Percentiles rank a stretch among this genome's conserved stretches.
Evolutionary conservation across 192 early-diverging fungal genomes (phyloP).

Genomic region (Mortierella alpina): DNA sequence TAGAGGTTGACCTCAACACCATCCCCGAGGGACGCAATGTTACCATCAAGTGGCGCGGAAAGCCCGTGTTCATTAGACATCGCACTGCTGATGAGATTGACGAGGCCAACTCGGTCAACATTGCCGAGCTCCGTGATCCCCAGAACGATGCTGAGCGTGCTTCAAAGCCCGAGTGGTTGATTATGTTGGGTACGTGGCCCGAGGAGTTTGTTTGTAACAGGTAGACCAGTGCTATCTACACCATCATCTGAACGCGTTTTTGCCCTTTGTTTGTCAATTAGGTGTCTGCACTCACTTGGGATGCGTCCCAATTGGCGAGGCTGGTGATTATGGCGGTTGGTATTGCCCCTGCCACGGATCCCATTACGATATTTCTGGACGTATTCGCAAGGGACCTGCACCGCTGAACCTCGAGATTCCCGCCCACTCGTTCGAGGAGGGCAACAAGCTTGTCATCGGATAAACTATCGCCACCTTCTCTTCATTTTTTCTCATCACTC

Average conservation of each 20-base stretch:
- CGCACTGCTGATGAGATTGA: constrained; percentile 94
- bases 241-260: constrained; percentile 59
- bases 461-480: constrained; percentile 59
- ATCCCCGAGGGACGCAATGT: constrained; percentile 98
- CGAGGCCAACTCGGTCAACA: constrained; percentile 86
- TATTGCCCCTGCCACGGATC: constrained; percentile 99
- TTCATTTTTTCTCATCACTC: background rate
- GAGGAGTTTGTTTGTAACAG: background rate
- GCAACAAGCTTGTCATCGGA: constrained; percentile 86
- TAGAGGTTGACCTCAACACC: constrained; percentile 90
- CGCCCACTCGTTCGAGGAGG: constrained; percentile 64
- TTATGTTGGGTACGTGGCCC: constrained; percentile 89
- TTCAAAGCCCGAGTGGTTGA: constrained; percentile 96
- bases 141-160: constrained; percentile 91
- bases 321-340: constrained; percentile 99
- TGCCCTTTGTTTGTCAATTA: background rate
- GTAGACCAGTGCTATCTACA: constrained; percentile 27
- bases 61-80: constrained; percentile 98
- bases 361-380: constrained; percentile 97
- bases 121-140: constrained; percentile 88
- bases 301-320: constrained; percentile 97
- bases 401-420: constrained; percentile 99
- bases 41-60: constrained; percentile 98
- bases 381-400: constrained; percentile 98
- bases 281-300: constrained; percentile 78